Base-by-base conservation (phyloP, 2,329 filamentous ascomycete species). In the Arthrobotrys iridis region DNA sequence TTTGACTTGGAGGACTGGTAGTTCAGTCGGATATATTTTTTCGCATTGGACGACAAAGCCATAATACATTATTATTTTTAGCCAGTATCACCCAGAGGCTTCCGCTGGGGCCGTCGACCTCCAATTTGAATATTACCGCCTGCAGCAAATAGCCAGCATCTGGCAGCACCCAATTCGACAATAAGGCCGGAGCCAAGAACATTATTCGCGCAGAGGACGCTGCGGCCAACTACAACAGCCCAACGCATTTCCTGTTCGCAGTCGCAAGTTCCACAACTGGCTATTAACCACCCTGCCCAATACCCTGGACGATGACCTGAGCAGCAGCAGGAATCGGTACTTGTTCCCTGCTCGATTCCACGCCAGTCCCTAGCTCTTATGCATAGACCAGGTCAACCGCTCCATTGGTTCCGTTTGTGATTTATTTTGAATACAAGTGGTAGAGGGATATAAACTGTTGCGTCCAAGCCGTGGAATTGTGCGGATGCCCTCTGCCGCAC, bases 121-220 rank as follows among this genome's bases (percentile, higher is more conserved):
- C 52, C 20, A 43, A 59, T 50, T 48, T 52, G 40, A 59, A 50
- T 46, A 24, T 58, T 28, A 37, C 41, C 48, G 15, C 41, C 35
- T 58, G 68, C 68, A 65, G 40, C 40, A 52, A 55, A 22, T n/a
- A 18, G 46, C 40, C 62, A 46, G 62, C 63, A 57, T 45, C 28
- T 67, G 41, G 68, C 68, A 55, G 50, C 60, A 20, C 68, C 60
- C 60, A 59, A 73, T 73, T 71, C 66, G 66, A 71, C 57, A 41
- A 70, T n/a, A 55, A 63, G 35, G 22, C 65, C 45, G 65, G 28
- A 70, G 45, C 57, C 66, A 59, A 71, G 66, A 37, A 24, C 4
- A 11, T 55, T 55, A 55, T 55, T 55, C 58, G 40, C 30, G 35
- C 58, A 63, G 10, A 33, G 28, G 28, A 10, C 28, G 35, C 30